These are phyloP conservation scores for Blepharisma undulans DNA, from an alignment of 169 alveolate genomes.

Conservation along the genomic window DNA sequence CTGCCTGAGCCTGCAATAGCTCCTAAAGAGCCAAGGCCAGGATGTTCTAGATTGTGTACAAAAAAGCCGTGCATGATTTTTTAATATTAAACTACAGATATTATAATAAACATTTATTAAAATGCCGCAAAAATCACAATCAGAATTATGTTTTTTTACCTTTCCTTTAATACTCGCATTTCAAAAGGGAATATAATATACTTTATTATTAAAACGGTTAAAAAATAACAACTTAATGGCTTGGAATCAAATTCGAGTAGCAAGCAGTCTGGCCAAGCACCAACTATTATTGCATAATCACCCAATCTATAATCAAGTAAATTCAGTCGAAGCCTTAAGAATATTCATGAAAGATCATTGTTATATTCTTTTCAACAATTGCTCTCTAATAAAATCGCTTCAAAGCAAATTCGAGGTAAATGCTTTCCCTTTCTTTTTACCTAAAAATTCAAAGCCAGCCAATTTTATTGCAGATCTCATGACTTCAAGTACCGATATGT, in stretches of 20 bases:
- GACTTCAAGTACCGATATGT: background rate
- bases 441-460: background rate
- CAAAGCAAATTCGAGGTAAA: background rate
- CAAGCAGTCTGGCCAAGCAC: background rate
- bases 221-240: background rate
- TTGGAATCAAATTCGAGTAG: background rate
- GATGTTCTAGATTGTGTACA: background rate
- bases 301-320: background rate
- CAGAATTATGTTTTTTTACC: no score
- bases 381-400: background rate
- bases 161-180: no score
- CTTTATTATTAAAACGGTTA: background rate
- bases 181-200: no score
- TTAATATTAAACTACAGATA: background rate
- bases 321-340: background rate
- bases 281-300: background rate
- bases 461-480: background rate
- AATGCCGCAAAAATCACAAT: no score
- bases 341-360: background rate
- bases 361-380: background rate
- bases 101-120: no score
- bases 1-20: background rate
- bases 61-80: background rate
- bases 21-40: background rate
- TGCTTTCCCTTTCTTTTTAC: background rate